These are phyloP conservation scores for Jimgerdemannia flammicorona DNA, from an alignment of 192 early-diverging fungal species.

Conservation along the genomic window DNA sequence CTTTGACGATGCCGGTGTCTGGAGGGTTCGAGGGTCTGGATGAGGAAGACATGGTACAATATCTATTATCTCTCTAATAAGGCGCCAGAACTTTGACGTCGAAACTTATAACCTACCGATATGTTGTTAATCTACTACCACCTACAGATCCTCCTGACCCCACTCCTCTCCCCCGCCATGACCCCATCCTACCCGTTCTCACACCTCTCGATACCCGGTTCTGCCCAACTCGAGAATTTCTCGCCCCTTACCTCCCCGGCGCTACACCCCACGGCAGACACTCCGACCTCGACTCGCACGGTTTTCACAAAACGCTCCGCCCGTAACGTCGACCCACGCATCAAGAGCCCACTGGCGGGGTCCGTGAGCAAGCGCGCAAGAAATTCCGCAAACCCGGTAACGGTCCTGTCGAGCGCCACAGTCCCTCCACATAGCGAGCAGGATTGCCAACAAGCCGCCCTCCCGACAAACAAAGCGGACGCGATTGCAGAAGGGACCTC, in stretches of 20 bases:
- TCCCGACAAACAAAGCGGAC: background rate
- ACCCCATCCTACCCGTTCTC: conserved; percentile 58
- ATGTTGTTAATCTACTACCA: background rate
- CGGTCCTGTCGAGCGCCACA: background rate
- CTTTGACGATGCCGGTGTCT: background rate
- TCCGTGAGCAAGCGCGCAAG: background rate
- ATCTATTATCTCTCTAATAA: background rate
- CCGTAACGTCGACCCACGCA: background rate
- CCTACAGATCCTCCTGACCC: conserved; percentile 37
- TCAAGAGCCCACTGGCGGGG: background rate
- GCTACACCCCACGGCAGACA: conserved; percentile 29
- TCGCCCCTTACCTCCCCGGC: conserved; percentile 66
- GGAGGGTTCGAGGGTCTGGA: background rate
- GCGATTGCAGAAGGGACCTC: background rate
- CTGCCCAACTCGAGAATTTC: conserved; percentile 30
- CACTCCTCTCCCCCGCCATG: conserved; percentile 67
- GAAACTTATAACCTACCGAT: background rate
- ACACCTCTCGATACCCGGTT: conserved; percentile 19
- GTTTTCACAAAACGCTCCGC: background rate
- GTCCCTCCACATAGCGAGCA: background rate
- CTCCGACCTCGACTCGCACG: background rate
- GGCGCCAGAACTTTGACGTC: no score
- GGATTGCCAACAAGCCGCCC: background rate
- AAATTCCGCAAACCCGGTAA: background rate
- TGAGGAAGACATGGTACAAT: background rate